Base-by-base conservation (phyloP, 495 filamentous ascomycete genomes). In the Penicillium longicatenatum region DNA sequence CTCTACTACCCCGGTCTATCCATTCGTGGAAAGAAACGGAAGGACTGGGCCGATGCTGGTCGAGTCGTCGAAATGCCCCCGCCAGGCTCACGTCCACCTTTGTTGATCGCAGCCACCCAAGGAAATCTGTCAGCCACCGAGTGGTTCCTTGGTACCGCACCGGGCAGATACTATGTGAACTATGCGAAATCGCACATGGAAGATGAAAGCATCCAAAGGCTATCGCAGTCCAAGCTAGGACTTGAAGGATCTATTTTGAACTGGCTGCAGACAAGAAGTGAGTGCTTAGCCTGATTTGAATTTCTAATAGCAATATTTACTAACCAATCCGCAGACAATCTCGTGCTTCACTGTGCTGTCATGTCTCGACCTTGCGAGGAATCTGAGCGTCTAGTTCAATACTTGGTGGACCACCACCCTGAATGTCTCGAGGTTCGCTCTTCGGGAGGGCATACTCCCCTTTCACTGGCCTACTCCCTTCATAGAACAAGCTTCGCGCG, bases 1-100 rank as follows among this genome's bases (percentile, higher is more conserved):
- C 76, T 75, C 14, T 89, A 84, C 65, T 91, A 92, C 60, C 87
- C 86, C 60, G 89, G 89, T 0, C 66, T 91, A 46, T 87, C 79
- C 9, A 84, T 92, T 10, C 84, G 86, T 60, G 89, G 89, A 2
- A 84, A 84, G 67, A 91, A 91, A 78, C 81, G 85, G 49, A 74
- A 77, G 17, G 82, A 80, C 52, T 82, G 87, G 87, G 86, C 86
- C 0, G 70, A 69, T 17, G 79, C 79, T n/a, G 81, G 80, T 16
- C 74, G 82, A 74, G 42, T 22, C 14, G 14, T 46, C 4, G 22
- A 45, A 10, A 8, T 41, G 12, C 24, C 39, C 22, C 37, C 26
- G 8, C 50, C 19, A n/a, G 31, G 14, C 11, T 24, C 19, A 20
- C 44, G 33, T 5, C 79, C 86, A 17, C 89, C 88, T 1, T 69